Percentiles rank a stretch among this genome's conserved stretches.
Conservation (phyloP, 179 eudicot species). For the Nepenthes alata region DNA sequence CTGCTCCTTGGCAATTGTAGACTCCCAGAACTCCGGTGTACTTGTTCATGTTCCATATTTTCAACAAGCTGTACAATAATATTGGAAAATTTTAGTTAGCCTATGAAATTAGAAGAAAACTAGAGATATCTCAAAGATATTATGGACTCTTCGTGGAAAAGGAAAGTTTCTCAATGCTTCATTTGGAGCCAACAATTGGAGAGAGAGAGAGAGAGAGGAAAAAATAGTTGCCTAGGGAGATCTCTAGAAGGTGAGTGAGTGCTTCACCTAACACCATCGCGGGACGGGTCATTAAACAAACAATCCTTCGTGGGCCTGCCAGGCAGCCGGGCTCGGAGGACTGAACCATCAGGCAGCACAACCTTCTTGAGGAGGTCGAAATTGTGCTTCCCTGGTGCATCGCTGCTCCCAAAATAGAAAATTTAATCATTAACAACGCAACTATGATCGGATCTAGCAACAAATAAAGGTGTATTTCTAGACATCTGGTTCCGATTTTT, state of each 20-base stretch:
- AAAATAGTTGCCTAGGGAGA: too few relatives aligned
- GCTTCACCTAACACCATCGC: slow-evolving; percentile 76
- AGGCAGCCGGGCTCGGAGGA: slow-evolving; percentile 74
- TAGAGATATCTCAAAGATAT: too few relatives aligned
- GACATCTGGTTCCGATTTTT: too few relatives aligned
- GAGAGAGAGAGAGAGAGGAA: too few relatives aligned
- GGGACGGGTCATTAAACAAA: slow-evolving; percentile 78
- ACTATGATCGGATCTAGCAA: too few relatives aligned
- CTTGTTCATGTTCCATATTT: slow-evolving; percentile 98
- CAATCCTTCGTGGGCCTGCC: slow-evolving; percentile 95
- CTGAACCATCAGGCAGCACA: slow-evolving; percentile 90
- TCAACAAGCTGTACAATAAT: slow-evolving; percentile 48
- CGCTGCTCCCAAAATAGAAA: slow-evolving; percentile 35
- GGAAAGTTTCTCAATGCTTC: too few relatives aligned
- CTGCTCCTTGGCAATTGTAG: slow-evolving; percentile 99
- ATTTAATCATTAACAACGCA: background rate
- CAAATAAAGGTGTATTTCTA: too few relatives aligned
- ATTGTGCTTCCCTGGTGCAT: slow-evolving; percentile 92
- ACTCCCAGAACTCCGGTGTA: slow-evolving; percentile 87
- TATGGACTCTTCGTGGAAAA: too few relatives aligned
- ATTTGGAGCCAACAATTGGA: too few relatives aligned
- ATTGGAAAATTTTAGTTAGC: background rate
- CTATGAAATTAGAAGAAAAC: too few relatives aligned
- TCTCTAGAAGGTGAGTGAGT: too few relatives aligned
- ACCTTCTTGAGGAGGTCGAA: slow-evolving; percentile 78